phyloP scores from a whole-genome alignment of 2,329 filamentous ascomycete genomes.

The Penicillium sp. region DNA sequence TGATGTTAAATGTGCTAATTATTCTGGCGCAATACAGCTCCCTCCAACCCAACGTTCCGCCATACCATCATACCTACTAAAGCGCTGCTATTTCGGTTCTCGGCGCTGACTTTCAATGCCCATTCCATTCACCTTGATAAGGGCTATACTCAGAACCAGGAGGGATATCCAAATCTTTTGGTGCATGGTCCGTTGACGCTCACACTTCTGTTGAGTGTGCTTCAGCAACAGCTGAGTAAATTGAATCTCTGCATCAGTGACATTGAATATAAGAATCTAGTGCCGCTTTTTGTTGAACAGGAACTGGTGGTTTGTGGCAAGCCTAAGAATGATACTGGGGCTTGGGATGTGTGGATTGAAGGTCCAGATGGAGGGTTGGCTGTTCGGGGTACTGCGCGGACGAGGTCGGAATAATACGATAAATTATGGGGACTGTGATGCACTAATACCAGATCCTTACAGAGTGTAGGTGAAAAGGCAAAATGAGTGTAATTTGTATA shows the following conservation, averaged over 20 bases:
- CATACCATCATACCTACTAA: slow-evolving; percentile 65
- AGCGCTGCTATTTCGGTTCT: slow-evolving; percentile 82
- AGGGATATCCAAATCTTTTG: slow-evolving; percentile 72
- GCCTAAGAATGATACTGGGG: slow-evolving; percentile 42
- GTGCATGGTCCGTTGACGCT: slow-evolving; percentile 85
- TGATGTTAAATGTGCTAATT: slow-evolving; percentile 15
- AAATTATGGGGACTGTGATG: background rate
- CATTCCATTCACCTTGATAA: slow-evolving; percentile 86
- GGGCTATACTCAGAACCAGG: slow-evolving; percentile 65
- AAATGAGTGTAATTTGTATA: background rate
- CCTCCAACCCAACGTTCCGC: slow-evolving; percentile 53
- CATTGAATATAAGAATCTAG: slow-evolving; percentile 77
- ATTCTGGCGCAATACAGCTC: slow-evolving; percentile 40
- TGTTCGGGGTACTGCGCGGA: slow-evolving; percentile 57
- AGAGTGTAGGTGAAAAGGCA: background rate
- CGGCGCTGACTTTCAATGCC: slow-evolving; percentile 86
- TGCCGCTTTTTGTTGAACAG: slow-evolving; percentile 75
- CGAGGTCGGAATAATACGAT: slow-evolving; percentile 6
- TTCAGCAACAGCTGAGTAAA: slow-evolving; percentile 56
- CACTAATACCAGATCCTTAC: background rate
- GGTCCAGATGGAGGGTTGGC: slow-evolving; percentile 61
- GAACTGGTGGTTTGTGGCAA: slow-evolving; percentile 68
- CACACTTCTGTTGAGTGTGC: slow-evolving; percentile 69
- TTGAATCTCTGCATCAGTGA: slow-evolving; percentile 46
- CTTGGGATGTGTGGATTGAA: slow-evolving; percentile 67